Evolutionary conservation across 495 filamentous ascomycete species (phyloP), one percentile per base, ranked within the genome.

Genomic region (Penicillium turbatum): DNA sequence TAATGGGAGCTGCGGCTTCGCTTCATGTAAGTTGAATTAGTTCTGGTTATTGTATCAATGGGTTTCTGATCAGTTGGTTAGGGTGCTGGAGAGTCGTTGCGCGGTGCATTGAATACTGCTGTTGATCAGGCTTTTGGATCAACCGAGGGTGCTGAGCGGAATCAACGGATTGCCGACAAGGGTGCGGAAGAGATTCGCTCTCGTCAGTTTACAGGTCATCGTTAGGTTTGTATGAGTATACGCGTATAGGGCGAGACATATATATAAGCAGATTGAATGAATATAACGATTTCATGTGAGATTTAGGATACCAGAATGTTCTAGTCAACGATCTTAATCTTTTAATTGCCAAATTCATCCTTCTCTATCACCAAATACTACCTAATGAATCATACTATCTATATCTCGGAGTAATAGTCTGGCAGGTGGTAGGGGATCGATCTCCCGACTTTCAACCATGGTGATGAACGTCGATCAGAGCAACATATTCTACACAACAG

Each of bases 41-140:
- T 13, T 11, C 21, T 44, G 6, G 6, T 10, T 37, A 21, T 13
- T 11, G 2, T n/a, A 10, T 21, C 30, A 34, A 15, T 29, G 10
- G 15, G 24, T 3, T 2, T 36, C 38, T 56, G 7, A 34, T 36
- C 15, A 12, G 34, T 16, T 12, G 27, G 36, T 6, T 49, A 75
- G 72, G 74, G 74, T 7, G 63, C 65, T 17, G 72, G 72, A n/a
- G 74, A 77, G 54, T 67, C 70, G 2, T 59, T 77, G n/a, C 70
- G 74, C n/a, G 74, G 74, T 5, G 63, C 62, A 5, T 21, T 76
- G 17, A 71, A 57, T 46, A 60, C 69, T 3, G 67, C 70, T 0
- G 68, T 76, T 39, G 74, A 77, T 40, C 61, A 62, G 53, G 59
- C 71, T 0, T 74, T 76, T 53, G 70, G 72, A 16, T 63, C 70